Evolutionary conservation across 495 filamentous ascomycete species (phyloP).

Genomic region (Aspergillus steynii): DNA sequence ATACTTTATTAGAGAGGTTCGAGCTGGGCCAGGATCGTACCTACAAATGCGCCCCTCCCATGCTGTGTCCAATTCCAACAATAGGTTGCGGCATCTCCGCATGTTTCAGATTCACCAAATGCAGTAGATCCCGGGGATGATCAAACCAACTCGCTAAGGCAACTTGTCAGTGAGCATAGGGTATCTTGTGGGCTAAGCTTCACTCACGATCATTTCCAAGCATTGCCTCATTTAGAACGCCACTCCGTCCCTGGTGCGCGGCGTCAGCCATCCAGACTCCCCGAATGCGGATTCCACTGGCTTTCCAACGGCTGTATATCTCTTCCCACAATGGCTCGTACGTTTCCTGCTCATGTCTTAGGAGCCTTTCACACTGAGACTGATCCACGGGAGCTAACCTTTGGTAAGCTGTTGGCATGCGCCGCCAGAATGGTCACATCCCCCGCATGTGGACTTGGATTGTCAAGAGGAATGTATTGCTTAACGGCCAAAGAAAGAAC

Average conservation of each 20-base stretch:
- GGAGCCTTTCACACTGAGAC: background rate
- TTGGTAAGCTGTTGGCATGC: conserved; percentile 75
- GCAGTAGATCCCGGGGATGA: conserved; percentile 69
- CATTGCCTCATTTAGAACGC: conserved; percentile 61
- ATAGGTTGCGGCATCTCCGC: conserved; percentile 70
- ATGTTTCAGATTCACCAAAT: conserved; percentile 68
- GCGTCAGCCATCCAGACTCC: conserved; percentile 74
- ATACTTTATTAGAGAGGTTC: conserved; percentile 29
- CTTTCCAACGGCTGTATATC: conserved; percentile 33
- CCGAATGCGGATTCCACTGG: conserved; percentile 43
- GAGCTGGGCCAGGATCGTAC: conserved; percentile 1
- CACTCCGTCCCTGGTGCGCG: conserved; percentile 63
- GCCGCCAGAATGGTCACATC: conserved; percentile 73
- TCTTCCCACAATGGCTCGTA: conserved; percentile 78
- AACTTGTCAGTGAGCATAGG: background rate
- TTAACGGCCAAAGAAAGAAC: conserved; percentile 61
- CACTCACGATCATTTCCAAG: conserved; percentile 70
- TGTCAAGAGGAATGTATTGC: conserved; percentile 66
- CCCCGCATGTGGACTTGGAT: conserved; percentile 50
- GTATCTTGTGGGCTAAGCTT: background rate
- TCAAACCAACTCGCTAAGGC: conserved; percentile 59
- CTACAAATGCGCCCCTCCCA: conserved; percentile 61
- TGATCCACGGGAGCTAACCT: conserved; percentile 38
- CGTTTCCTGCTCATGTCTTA: conserved; percentile 50
- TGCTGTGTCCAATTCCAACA: conserved; percentile 75